Evolutionary conservation across 768 basidiomycete genomes (phyloP), one percentile per base, ranked within the genome.

Genomic region (Lentinula sp.): DNA sequence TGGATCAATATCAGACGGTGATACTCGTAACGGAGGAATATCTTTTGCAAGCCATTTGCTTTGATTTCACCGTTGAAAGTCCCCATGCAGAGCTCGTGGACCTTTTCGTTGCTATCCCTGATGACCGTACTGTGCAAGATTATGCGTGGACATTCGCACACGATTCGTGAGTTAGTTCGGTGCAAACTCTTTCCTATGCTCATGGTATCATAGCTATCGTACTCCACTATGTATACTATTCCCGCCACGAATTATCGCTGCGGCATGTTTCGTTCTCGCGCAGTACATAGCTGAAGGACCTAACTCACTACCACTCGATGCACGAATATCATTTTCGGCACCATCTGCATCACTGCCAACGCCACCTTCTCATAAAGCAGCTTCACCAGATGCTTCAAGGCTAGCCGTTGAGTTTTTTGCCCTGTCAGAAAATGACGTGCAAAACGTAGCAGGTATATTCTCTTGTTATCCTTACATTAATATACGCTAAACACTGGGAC

Each of bases 71-170:
- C 37, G 84, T 91, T 9, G 81, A 83, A 60, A 91, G 84, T 66
- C 89, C 91, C 16, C 92, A 94, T 65, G 83, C 84, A 34, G 81
- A 87, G 56, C 76, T 94, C 34, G 83, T 89, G 48, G 87, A 91
- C 63, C 75, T 93, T 10, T 88, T 91, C 66, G 83, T 86, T 60
- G 74, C 78, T 8, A 72, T 80, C 48, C 78, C 79, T 63, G 76
- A 78, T 46, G 80, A 78, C 39, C 57, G 68, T 18, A 71, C 76
- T 37, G 70, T 87, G 39, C 84, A 89, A 70, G 91, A 92, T 68
- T 87, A 84, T 67, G 85, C 90, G 11, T 94, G 91, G 93, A 90
- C 89, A 63, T 77, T 94, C 55, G 88, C 91, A 13, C 89, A 92
- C 72, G 92, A 94, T 76, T 91, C 92, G 92, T 93, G 61, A 73